Evolutionary conservation across 305 asterid genomes (phyloP), one percentile per base, ranked within the genome.

Genomic region (Fraxinus angustifolia): DNA sequence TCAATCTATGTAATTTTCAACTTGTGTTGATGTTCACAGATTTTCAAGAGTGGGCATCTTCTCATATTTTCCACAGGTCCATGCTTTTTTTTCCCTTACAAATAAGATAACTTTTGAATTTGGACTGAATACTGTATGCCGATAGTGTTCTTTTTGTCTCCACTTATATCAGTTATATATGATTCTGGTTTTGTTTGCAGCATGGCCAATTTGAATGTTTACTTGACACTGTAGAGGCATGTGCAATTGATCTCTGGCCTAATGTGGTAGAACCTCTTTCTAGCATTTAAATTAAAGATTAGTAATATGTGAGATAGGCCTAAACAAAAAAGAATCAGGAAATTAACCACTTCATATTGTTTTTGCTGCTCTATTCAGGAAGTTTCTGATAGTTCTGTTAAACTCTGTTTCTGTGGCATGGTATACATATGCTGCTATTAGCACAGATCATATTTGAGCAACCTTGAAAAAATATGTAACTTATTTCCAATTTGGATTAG

Each of bases 221-320:
- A 73, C 82, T 95, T 89, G 92, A 95, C 89, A 83, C 89, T 67
- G 91, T 95, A 74, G 99, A 95, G 90, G 91, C 97, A 2, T 95
- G 99, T 88, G 98, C 99, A 5, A 93, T 95, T 76, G 90, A 91
- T 87, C 80, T 80, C 79, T 95, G 98, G 99, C 99, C 97, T 48
- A 91, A 90, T 79, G 84, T 92, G 97, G 99, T 95, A 45, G 96
- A 84, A 60, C 26, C 42, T 67, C 26, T 73, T 28, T 67, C 45
- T 58, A 65, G 68, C 80, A 58, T 80, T 40, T 38, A 53, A 53
- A 19, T 53, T n/a, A n/a, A 53, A 53, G 65, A n/a, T 53, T 53
- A 28, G 33, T 30, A 67, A 28, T 65, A 3, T 70, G 23, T 33
- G 11, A 70, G 75, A 30, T 70, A 4, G 34, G 16, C 23, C 31